Evolutionary conservation across 768 basidiomycete species (phyloP).

Genomic region (Clavaria fumosa): DNA sequence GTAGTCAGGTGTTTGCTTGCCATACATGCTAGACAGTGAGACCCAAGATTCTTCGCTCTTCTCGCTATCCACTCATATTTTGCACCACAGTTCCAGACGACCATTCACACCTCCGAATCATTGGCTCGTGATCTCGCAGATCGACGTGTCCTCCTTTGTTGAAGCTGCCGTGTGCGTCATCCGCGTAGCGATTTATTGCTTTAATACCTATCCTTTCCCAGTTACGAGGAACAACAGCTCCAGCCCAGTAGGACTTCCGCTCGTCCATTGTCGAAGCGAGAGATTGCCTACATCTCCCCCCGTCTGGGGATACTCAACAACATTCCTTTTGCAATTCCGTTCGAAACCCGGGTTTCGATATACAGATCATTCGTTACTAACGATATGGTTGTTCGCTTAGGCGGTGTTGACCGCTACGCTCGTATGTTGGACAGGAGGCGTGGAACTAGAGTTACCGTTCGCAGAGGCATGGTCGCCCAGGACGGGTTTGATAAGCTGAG

Average conservation of each 20-base stretch:
- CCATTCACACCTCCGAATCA: conserved; percentile 73
- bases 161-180: conserved; percentile 67
- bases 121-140: conserved; percentile 53
- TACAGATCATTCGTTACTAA: conserved; percentile 72
- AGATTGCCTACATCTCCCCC: conserved; percentile 63
- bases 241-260: conserved; percentile 12
- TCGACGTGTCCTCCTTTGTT: conserved; percentile 48
- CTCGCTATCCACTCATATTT: conserved; percentile 3
- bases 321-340: conserved; percentile 91
- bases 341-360: conserved; percentile 78
- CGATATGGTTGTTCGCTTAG: conserved; percentile 28
- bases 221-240: conserved; percentile 50
- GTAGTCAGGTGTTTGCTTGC: conserved; percentile 66
- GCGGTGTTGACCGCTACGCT: neutral
- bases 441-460: conserved; percentile 34
- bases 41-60: conserved; percentile 5
- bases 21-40: conserved; percentile 83
- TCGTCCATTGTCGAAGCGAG: conserved; percentile 40
- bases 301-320: conserved; percentile 86
- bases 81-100: conserved; percentile 49
- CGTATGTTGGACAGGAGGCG: conserved; percentile 10
- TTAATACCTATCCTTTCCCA: conserved; percentile 14
- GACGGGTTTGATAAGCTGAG: conserved; percentile 82
- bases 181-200: neutral
- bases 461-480: conserved; percentile 68